These are phyloP conservation scores for Epichloe gansuensis DNA, from an alignment of 2,329 filamentous ascomycete genomes.

Conservation along the genomic window DNA sequence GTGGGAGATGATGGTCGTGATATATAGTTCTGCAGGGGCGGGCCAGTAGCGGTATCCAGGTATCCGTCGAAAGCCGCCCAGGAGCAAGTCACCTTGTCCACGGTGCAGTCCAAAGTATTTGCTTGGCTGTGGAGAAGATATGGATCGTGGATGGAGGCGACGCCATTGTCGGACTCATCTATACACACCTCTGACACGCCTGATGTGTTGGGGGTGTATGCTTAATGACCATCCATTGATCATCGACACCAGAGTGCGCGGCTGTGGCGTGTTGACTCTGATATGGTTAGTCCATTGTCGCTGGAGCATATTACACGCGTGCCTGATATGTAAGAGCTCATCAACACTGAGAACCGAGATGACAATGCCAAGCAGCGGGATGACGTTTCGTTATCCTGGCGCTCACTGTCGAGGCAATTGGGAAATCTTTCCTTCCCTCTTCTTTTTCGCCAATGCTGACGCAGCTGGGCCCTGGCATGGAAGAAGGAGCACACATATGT, in stretches of 20 bases:
- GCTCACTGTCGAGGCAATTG: no score
- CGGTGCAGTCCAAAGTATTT: slow-evolving; percentile 8
- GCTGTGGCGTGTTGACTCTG: neutral
- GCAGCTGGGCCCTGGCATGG: neutral
- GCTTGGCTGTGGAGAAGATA: slow-evolving; percentile 9
- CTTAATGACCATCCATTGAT: neutral
- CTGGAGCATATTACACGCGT: neutral
- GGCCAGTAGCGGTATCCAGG: neutral
- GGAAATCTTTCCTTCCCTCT: neutral
- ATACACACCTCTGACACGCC: neutral
- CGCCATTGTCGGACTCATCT: slow-evolving; percentile 4
- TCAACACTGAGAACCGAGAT: neutral
- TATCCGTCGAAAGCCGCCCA: slow-evolving; percentile 9
- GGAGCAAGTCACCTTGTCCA: slow-evolving; percentile 1
- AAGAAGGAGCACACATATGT: neutral
- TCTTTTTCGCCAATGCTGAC: neutral
- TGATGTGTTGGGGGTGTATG: slow-evolving; percentile 1
- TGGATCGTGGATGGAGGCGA: slow-evolving; percentile 6
- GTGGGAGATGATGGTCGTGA: slow-evolving; percentile 4
- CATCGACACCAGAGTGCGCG: neutral
- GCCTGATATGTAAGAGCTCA: neutral
- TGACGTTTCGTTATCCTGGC: no score
- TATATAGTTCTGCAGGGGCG: slow-evolving; percentile 5
- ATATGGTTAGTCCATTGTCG: neutral
- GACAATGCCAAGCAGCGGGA: no score